Conservation (phyloP, 352 stramenopile genomes). For the Phytophthora meadii region DNA sequence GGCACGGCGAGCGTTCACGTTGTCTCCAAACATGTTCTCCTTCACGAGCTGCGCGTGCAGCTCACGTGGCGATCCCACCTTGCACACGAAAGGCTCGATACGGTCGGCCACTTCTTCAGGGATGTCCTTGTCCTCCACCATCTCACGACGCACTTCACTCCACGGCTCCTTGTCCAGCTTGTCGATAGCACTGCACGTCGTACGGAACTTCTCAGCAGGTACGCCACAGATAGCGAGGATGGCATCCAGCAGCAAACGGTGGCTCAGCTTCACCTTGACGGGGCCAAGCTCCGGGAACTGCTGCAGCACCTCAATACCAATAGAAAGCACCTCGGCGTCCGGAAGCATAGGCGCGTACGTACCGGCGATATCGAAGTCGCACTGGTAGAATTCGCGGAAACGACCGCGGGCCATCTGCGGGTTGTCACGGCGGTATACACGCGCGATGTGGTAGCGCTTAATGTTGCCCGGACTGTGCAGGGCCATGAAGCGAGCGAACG, state of each 20-base stretch:
- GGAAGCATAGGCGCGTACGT: slow-evolving; percentile 96
- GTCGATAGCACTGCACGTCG: slow-evolving; percentile 98
- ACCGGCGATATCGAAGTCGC: slow-evolving; percentile 98
- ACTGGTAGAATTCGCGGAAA: slow-evolving; percentile 99
- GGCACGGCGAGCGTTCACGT: slow-evolving; percentile 82
- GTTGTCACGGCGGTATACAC: slow-evolving; percentile 97
- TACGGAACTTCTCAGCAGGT: slow-evolving; percentile 96
- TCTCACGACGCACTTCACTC: slow-evolving; percentile 90
- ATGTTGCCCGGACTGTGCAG: slow-evolving; percentile 98
- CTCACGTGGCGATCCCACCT: slow-evolving; percentile 87
- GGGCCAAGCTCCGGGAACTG: slow-evolving; percentile 85
- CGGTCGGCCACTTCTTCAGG: slow-evolving; percentile 89
- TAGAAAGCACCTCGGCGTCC: slow-evolving; percentile 96
- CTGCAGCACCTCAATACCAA: slow-evolving; percentile 93
- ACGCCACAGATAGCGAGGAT: slow-evolving; percentile 98
- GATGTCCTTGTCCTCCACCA: slow-evolving; percentile 98
- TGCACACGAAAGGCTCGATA: slow-evolving; percentile 95
- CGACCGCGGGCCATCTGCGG: slow-evolving; percentile 93
- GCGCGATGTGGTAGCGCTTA: slow-evolving; percentile 98
- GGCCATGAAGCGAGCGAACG: slow-evolving; percentile 98
- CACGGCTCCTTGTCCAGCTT: slow-evolving; percentile 99
- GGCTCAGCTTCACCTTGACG: slow-evolving; percentile 99
- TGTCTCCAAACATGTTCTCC: slow-evolving; percentile 92
- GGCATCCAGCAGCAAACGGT: slow-evolving; percentile 96
- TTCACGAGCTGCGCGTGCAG: slow-evolving; percentile 80